A percentile compares a stretch with the other conserved stretches of the same genome.
phyloP scores from a whole-genome alignment of 441 rosid genomes.

The Populus trichocarpa region DNA sequence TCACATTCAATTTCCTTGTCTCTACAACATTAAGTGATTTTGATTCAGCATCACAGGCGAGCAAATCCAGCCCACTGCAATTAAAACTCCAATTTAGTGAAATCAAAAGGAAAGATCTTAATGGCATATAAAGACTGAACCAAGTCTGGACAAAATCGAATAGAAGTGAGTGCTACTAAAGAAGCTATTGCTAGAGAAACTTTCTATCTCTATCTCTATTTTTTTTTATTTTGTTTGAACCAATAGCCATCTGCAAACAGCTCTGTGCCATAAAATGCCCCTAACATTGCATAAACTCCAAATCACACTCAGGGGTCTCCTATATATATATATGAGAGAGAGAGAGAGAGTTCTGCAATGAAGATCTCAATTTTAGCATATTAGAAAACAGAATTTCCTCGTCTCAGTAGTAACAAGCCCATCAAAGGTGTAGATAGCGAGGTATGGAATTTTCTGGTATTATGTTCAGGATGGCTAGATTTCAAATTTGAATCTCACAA shows the following conservation, averaged over 20 bases:
- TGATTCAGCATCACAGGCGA: conserved; percentile 54
- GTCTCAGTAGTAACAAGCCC: neutral
- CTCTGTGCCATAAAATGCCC: neutral
- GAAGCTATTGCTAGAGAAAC: neutral
- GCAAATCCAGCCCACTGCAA: conserved; percentile 87
- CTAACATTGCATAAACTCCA: neutral
- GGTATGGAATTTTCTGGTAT: too few species aligned
- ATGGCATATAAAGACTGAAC: neutral
- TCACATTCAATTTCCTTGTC: conserved; percentile 62
- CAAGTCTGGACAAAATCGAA: neutral
- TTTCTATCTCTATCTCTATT: neutral
- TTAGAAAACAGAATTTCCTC: neutral
- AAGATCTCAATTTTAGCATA: neutral
- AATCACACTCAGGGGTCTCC: neutral
- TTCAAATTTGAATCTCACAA: too few species aligned
- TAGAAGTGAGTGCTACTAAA: neutral
- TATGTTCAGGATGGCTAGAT: too few species aligned
- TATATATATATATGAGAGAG: too few species aligned
- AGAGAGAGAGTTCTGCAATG: neutral
- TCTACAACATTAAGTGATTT: conserved; percentile 77
- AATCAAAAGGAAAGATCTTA: conserved; percentile 18
- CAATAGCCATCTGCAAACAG: neutral
- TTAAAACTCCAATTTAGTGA: conserved; percentile 26
- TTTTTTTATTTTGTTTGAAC: neutral
- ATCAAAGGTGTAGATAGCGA: neutral